Base-by-base conservation (phyloP, 768 basidiomycete species). In the Cystobasidium ongulense region DNA sequence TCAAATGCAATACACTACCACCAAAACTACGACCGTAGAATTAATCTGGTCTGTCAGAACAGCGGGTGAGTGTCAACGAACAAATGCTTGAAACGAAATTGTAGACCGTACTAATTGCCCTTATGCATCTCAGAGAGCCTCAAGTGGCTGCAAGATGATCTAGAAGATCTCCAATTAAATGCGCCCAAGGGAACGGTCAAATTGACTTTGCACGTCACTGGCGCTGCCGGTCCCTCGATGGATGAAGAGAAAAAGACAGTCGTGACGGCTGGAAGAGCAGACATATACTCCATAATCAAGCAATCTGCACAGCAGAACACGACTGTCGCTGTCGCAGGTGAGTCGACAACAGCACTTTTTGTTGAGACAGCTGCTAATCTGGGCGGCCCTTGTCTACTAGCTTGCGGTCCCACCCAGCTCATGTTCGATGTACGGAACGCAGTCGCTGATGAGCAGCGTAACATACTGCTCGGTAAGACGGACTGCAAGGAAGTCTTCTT, bases 351-450 rank as follows among this genome's bases (percentile, higher is more conserved):
- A n/a, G 46, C 17, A 43, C 43, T n/a, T 29, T 29, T 29, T 35
- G 27, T 18, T 8, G 33, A 63, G 62, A 17, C 10, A 63, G 31
- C 41, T 23, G 31, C 8, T 21, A 18, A 7, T 46, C 21, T 31
- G 17, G 38, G 15, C n/a, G 7, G 11, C 64, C 11, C 43, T 18
- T 13, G 17, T 7, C 43, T 68, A 1, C 18, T 65, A 46, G 66
- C 50, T 46, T 68, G 66, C 50, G 66, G 66, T 29, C 66, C 66
- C 3, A 35, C 39, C 8, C 15, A 43, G 21, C 27, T 68, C 35
- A 29, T 68, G 38, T 68, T n/a, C 46, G 66, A 68, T 29, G 46
- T 53, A 8, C 39, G 66, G 23, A 68, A 68, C 29, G 50, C 68
- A n/a, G 36, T 35, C 1, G 68, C 68, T 21, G 68, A 54, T 36